A percentile compares a stretch with the other conserved stretches of the same genome.
phyloP scores from a whole-genome alignment of 306 rosid species.

The Spatholobus suberectus region DNA sequence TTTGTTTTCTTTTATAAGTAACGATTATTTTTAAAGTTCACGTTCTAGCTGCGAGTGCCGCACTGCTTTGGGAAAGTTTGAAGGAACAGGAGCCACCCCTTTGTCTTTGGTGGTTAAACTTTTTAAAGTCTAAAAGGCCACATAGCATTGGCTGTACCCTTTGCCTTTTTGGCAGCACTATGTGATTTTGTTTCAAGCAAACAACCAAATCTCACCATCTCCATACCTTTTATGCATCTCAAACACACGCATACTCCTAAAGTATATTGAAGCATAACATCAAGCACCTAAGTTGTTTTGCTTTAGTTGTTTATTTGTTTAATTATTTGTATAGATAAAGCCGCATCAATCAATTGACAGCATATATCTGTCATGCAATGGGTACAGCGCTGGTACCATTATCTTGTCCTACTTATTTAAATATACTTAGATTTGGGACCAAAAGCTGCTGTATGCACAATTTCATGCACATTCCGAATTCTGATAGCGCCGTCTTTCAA shows the following conservation, averaged over 20 bases:
- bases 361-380: conserved; percentile 33
- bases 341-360: conserved; percentile 39
- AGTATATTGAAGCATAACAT: conserved; percentile 33
- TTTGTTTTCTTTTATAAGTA: not conserved
- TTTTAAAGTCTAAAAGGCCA: conserved; percentile 43
- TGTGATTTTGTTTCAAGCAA: conserved; percentile 52
- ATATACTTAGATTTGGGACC: conserved; percentile 47
- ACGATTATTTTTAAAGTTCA: conserved; percentile 44
- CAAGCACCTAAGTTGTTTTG: conserved; percentile 45
- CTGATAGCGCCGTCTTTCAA: conserved; percentile 40
- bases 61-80: conserved; percentile 58
- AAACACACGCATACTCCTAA: conserved; percentile 33
- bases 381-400: conserved; percentile 23
- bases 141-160: conserved; percentile 42
- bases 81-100: conserved; percentile 59
- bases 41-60: conserved; percentile 58
- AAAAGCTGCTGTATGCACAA: conserved; percentile 44
- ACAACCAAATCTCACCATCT: conserved; percentile 33
- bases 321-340: conserved; percentile 21
- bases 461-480: conserved; percentile 42
- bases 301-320: not conserved
- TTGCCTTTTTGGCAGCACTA: conserved; percentile 51
- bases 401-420: conserved; percentile 41
- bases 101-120: conserved; percentile 54
- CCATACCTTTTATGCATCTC: conserved; percentile 20